Percentiles rank a stretch among this genome's conserved stretches.
Conservation (phyloP, 805 yeast species). For the Saccharomycopsis javanensis region DNA sequence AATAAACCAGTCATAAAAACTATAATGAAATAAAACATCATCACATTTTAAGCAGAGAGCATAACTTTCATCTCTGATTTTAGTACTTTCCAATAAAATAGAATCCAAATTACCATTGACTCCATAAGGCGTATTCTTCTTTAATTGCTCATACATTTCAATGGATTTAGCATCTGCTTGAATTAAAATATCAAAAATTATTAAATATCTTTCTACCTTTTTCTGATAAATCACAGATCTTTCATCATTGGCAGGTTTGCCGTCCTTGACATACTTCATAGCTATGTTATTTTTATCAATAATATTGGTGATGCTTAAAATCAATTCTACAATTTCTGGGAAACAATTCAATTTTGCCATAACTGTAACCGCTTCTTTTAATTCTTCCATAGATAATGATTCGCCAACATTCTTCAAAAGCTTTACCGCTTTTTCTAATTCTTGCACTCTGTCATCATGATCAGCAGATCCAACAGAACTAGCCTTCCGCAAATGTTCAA, state of each 20-base stretch:
- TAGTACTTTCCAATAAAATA: slow-evolving; percentile 36
- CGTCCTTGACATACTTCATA: slow-evolving; percentile 44
- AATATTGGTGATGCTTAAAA: slow-evolving; percentile 64
- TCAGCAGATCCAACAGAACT: slow-evolving; percentile 65
- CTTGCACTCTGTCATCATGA: slow-evolving; percentile 57
- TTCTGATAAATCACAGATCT: slow-evolving; percentile 41
- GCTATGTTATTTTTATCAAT: slow-evolving; percentile 51
- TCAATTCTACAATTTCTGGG: slow-evolving; percentile 78
- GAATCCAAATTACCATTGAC: slow-evolving; percentile 21
- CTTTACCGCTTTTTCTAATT: slow-evolving; percentile 61
- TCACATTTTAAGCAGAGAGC: slow-evolving; percentile 59
- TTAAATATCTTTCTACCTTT: slow-evolving; percentile 52
- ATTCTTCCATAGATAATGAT: slow-evolving; percentile 64
- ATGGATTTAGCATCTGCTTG: slow-evolving; percentile 60
- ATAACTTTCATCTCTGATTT: slow-evolving; percentile 64
- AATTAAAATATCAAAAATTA: slow-evolving; percentile 66
- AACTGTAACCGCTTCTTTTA: slow-evolving; percentile 70
- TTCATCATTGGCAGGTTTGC: slow-evolving; percentile 39
- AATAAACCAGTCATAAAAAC: slow-evolving; percentile 87
- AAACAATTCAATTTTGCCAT: slow-evolving; percentile 70
- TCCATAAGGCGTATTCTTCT: slow-evolving; percentile 18
- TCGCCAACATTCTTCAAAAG: slow-evolving; percentile 74
- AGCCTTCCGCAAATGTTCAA: slow-evolving; percentile 84
- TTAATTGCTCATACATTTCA: slow-evolving; percentile 25
- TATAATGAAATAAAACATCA: slow-evolving; percentile 85